phyloP scores from a whole-genome alignment of 768 basidiomycete genomes.

The Sarcodon aspratus region DNA sequence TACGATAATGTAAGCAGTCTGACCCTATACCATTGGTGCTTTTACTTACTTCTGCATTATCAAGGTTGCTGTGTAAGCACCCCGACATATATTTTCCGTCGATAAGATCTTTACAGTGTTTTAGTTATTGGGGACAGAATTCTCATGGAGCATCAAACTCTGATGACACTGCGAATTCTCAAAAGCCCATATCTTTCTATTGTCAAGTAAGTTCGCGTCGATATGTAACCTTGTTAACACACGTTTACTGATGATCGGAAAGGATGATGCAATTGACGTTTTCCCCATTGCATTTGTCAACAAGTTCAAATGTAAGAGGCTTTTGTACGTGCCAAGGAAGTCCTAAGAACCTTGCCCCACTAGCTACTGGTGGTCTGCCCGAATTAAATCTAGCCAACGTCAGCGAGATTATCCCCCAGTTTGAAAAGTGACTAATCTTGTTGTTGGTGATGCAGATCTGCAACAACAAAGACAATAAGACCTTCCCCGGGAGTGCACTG shows the following conservation, averaged over 20 bases:
- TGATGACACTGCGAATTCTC: constrained; percentile 38
- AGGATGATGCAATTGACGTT: constrained; percentile 60
- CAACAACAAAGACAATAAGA: constrained; percentile 25
- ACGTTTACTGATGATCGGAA: too few relatives aligned
- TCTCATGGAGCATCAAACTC: constrained; percentile 50
- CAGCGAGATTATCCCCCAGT: neutral
- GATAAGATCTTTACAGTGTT: too few relatives aligned
- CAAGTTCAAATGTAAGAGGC: constrained; percentile 38
- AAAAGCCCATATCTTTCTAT: constrained; percentile 52
- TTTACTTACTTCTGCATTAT: neutral
- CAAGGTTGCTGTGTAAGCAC: too few relatives aligned
- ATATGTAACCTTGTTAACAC: neutral
- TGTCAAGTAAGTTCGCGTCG: constrained; percentile 35
- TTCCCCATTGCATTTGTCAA: constrained; percentile 60
- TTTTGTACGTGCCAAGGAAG: too few relatives aligned
- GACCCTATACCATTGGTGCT: neutral
- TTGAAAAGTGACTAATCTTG: too few relatives aligned
- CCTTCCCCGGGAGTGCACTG: constrained; percentile 30
- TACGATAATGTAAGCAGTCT: constrained; percentile 44
- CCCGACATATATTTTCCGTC: too few relatives aligned
- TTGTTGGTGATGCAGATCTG: constrained; percentile 21
- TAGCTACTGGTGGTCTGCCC: constrained; percentile 39
- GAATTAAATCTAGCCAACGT: constrained; percentile 60
- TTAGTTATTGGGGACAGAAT: constrained; percentile 67
- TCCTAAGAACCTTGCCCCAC: too few relatives aligned